phyloP scores from a whole-genome alignment of 2,329 filamentous ascomycete species.

The Fusarium drepaniforme region DNA sequence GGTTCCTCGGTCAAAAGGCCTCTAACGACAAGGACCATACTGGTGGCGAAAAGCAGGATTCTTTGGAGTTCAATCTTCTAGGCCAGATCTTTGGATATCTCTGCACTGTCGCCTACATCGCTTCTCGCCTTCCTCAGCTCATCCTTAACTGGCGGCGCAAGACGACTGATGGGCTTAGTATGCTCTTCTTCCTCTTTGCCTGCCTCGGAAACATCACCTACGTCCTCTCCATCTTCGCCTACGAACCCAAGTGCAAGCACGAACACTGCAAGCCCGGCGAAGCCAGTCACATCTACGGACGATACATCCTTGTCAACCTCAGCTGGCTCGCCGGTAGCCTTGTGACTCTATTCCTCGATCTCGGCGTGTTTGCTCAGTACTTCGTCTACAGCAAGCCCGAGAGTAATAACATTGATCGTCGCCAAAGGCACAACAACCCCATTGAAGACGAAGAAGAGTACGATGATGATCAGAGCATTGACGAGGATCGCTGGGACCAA shows the following conservation, averaged over 20 bases:
- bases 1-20: constrained; percentile 73
- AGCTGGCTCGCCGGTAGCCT: constrained; percentile 93
- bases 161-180: constrained; percentile 91
- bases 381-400: constrained; percentile 79
- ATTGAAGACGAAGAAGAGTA: constrained; percentile 45
- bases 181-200: constrained; percentile 97
- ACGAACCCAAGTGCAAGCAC: constrained; percentile 77
- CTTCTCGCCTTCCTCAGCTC: constrained; percentile 89
- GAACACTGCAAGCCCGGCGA: constrained; percentile 74
- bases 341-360: constrained; percentile 86
- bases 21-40: constrained; percentile 55
- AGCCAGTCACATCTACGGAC: constrained; percentile 74
- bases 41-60: constrained; percentile 56
- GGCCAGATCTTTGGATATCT: constrained; percentile 96
- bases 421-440: constrained; percentile 17
- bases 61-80: constrained; percentile 76
- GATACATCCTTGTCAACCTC: constrained; percentile 89
- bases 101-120: constrained; percentile 90
- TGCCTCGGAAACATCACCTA: constrained; percentile 96
- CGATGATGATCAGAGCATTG: constrained; percentile 40
- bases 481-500: constrained; percentile 53
- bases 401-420: constrained; percentile 38
- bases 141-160: constrained; percentile 93
- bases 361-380: constrained; percentile 91
- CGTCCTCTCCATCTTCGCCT: constrained; percentile 91